These are phyloP conservation scores for Sphaerulina vaccinii DNA, from an alignment of 2,329 filamentous ascomycete genomes.

Conservation along the genomic window DNA sequence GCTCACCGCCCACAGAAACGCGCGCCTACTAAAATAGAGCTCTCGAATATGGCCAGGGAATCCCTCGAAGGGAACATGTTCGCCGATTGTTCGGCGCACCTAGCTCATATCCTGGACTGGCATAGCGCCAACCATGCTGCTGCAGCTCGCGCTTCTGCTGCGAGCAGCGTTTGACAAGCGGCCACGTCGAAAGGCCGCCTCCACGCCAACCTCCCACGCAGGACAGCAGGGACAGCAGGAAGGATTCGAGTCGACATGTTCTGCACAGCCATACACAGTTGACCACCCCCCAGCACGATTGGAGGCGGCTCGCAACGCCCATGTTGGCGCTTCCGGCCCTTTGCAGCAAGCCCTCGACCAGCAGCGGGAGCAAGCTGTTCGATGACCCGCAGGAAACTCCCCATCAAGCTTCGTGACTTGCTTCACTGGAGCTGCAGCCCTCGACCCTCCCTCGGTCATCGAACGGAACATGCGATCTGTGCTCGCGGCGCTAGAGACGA, in stretches of 20 bases:
- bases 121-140: background rate
- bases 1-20: slow-evolving; percentile 2
- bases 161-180: too few relatives aligned
- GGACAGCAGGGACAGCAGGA: background rate
- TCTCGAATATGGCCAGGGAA: slow-evolving; percentile 7
- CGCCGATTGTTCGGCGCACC: slow-evolving; percentile 15
- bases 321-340: background rate
- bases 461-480: slow-evolving; percentile 30
- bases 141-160: background rate
- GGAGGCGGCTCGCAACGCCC: background rate
- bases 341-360: background rate
- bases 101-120: slow-evolving; percentile 2
- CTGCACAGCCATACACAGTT: background rate
- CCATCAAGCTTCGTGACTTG: slow-evolving; percentile 4
- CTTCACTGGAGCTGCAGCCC: background rate
- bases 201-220: too few relatives aligned
- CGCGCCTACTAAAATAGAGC: slow-evolving; percentile 6
- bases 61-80: slow-evolving; percentile 20
- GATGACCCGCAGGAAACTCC: slow-evolving; percentile 5
- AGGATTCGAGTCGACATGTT: background rate
- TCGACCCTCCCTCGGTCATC: slow-evolving; percentile 14
- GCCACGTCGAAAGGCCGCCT: too few relatives aligned
- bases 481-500: slow-evolving; percentile 22
- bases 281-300: background rate
- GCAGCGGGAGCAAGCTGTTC: background rate